Evolutionary conservation across 164 flowering plant genomes (phyloP).

Genomic region (Stephania japonica): DNA sequence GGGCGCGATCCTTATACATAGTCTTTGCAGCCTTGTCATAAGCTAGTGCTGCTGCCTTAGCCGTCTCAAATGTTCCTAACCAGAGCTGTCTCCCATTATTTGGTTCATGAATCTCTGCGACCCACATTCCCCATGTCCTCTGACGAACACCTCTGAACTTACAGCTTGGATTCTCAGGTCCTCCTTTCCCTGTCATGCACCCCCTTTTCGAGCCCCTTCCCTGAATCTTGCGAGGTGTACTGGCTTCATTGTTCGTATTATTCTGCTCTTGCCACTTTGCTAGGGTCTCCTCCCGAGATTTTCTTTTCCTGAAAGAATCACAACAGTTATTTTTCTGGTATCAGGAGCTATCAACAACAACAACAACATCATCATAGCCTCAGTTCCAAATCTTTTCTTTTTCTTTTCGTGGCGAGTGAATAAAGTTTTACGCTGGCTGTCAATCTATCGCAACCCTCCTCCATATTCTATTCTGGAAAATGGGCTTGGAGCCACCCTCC

Average conservation of each 20-base stretch:
- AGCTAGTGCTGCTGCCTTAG: constrained; percentile 46
- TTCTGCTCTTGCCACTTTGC: constrained; percentile 19
- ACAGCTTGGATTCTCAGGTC: constrained; percentile 26
- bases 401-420: no score
- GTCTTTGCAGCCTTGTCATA: constrained; percentile 59
- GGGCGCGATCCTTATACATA: constrained; percentile 46
- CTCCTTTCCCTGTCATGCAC: constrained; percentile 35
- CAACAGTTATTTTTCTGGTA: no score
- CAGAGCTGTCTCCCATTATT: constrained; percentile 25
- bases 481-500: no score
- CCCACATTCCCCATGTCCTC: constrained; percentile 36
- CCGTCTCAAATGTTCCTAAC: constrained; percentile 47
- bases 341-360: no score
- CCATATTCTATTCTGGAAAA: no score
- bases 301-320: constrained; percentile 17
- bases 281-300: constrained; percentile 13
- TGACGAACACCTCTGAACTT: constrained; percentile 33
- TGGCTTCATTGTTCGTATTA: constrained; percentile 1
- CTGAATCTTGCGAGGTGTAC: constrained; percentile 6
- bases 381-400: neutral
- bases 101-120: constrained; percentile 32
- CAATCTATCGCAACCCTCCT: no score
- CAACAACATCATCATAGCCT: neutral
- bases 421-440: neutral
- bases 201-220: constrained; percentile 32